Percentiles rank a stretch among this genome's conserved stretches.
These are phyloP conservation scores for Fragaria iinumae DNA, from an alignment of 306 rosid genomes.

Conservation along the genomic window DNA sequence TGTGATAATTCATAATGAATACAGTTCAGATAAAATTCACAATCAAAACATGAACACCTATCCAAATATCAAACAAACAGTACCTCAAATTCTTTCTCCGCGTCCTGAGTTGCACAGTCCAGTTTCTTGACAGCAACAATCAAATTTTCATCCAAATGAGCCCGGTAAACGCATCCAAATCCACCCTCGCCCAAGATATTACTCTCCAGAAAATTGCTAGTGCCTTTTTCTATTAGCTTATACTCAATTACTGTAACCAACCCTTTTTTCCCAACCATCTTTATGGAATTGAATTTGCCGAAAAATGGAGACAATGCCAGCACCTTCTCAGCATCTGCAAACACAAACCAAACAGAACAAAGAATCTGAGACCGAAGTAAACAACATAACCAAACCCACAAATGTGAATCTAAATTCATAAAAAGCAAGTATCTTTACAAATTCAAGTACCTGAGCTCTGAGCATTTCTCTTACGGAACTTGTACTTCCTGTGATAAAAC, in stretches of 20 bases:
- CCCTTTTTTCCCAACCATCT: constrained; percentile 54
- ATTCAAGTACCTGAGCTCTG: constrained; percentile 43
- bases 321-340: constrained; percentile 72
- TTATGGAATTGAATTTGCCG: constrained; percentile 54
- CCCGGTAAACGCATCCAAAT: constrained; percentile 92
- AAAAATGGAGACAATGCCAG: constrained; percentile 40
- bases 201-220: constrained; percentile 58
- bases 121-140: constrained; percentile 80
- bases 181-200: constrained; percentile 87
- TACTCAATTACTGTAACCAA: constrained; percentile 66
- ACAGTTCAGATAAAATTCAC: neutral
- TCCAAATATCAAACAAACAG: neutral
- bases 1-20: constrained; percentile 3
- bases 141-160: constrained; percentile 62
- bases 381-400: constrained; percentile 24
- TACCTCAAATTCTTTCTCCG: constrained; percentile 83
- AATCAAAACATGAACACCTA: neutral
- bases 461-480: constrained; percentile 36
- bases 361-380: constrained; percentile 22
- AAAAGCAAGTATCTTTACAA: neutral
- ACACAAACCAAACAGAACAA: constrained; percentile 29
- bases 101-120: constrained; percentile 54
- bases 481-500: constrained; percentile 49
- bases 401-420: neutral
- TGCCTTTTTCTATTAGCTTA: constrained; percentile 60